These are phyloP conservation scores for Westerdykella sp. DNA, from an alignment of 2,329 filamentous ascomycete species.

Conservation along the genomic window DNA sequence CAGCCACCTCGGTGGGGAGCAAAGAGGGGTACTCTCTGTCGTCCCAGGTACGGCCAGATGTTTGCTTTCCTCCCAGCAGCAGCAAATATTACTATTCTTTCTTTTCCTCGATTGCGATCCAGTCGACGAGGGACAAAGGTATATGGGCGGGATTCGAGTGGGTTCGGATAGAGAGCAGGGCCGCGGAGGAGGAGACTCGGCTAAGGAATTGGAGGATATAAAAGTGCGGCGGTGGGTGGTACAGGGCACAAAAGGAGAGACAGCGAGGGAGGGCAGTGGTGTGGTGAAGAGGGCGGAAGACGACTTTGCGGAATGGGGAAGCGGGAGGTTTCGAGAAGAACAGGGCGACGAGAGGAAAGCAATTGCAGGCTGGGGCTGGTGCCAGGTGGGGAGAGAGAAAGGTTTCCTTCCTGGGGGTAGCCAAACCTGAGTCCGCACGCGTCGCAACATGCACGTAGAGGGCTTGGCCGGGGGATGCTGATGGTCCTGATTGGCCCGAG, in stretches of 20 bases:
- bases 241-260: slow-evolving; percentile 12
- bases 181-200: slow-evolving; percentile 7
- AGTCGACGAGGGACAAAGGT: slow-evolving; percentile 23
- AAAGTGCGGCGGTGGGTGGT: not conserved
- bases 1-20: slow-evolving; percentile 22
- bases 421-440: slow-evolving; percentile 32
- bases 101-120: slow-evolving; percentile 9
- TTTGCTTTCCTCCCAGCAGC: not conserved
- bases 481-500: slow-evolving; percentile 26
- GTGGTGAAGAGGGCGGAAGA: slow-evolving; percentile 9
- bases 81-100: slow-evolving; percentile 7
- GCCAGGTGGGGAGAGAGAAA: slow-evolving; percentile 27
- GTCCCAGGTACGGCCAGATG: slow-evolving; percentile 16
- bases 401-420: not conserved
- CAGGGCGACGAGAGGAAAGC: slow-evolving; percentile 24
- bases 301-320: slow-evolving; percentile 14
- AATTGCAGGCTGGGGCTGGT: slow-evolving; percentile 28
- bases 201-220: slow-evolving; percentile 18
- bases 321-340: slow-evolving; percentile 23
- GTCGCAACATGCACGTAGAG: slow-evolving; percentile 23
- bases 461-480: slow-evolving; percentile 26
- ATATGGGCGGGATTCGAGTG: no score
- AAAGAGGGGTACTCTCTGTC: slow-evolving; percentile 14
- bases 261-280: slow-evolving; percentile 12
- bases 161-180: not conserved